phyloP scores from a whole-genome alignment of 2,329 filamentous ascomycete genomes.

The Xylaria digitata region DNA sequence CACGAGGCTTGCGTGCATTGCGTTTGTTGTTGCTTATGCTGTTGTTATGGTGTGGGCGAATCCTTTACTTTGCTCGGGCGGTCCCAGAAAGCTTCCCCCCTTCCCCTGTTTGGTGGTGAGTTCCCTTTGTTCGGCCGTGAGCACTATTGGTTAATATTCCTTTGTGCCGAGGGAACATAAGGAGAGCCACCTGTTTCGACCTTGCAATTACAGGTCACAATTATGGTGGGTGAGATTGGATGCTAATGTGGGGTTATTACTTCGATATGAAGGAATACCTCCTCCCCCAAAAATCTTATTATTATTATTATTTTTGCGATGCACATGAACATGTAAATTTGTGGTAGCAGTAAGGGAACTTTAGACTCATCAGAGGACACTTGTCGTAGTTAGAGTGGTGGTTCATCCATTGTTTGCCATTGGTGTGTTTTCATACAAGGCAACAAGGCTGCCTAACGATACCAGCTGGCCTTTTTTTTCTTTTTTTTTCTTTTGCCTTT shows the following conservation, averaged over 20 bases:
- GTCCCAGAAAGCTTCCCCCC: background rate
- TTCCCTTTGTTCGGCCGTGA: background rate
- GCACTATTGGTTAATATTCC: too few relatives aligned
- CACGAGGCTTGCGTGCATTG: constrained; percentile 31
- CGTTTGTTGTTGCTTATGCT: constrained; percentile 7
- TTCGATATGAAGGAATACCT: background rate
- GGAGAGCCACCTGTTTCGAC: background rate
- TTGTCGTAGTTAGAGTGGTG: constrained; percentile 32
- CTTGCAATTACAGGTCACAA: background rate
- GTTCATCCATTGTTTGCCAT: constrained; percentile 15
- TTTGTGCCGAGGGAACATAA: background rate
- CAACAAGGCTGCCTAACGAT: constrained; percentile 10
- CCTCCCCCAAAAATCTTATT: background rate
- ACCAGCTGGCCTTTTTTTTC: background rate
- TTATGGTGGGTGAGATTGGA: background rate
- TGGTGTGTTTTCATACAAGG: constrained; percentile 6
- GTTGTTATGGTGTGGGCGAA: background rate
- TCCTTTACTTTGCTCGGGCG: background rate
- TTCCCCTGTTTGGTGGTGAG: background rate
- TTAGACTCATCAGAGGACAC: constrained; percentile 36
- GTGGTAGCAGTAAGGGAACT: constrained; percentile 20
- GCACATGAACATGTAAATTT: background rate
- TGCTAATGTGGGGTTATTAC: background rate
- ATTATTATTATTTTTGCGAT: background rate
- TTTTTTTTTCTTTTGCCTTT: background rate